phyloP scores from a whole-genome alignment of 106 monocot species.

The Apostasia ramifera region DNA sequence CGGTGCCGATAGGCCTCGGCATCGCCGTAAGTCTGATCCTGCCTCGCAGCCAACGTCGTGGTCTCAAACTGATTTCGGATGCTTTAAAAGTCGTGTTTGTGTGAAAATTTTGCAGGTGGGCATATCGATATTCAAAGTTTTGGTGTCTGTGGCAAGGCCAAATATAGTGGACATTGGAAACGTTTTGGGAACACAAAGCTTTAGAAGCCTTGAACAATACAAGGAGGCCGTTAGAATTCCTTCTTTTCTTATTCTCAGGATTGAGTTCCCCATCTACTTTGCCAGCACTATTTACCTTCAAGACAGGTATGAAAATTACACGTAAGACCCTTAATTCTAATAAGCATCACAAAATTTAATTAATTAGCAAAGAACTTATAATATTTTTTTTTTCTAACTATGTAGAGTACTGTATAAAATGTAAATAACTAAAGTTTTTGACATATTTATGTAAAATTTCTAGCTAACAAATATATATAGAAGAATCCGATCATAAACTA shows the following conservation, averaged over 20 bases:
- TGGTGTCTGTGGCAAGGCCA: slow-evolving; percentile 46
- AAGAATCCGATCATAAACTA: too few relatives aligned
- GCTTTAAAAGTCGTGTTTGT: too few relatives aligned
- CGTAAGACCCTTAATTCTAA: too few relatives aligned
- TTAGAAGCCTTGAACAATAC: slow-evolving; percentile 43
- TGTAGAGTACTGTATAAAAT: too few relatives aligned
- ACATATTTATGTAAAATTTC: too few relatives aligned
- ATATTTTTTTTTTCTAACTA: too few relatives aligned
- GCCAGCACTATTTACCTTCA: slow-evolving; percentile 45
- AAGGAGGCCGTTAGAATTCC: slow-evolving; percentile 41
- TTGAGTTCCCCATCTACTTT: slow-evolving; percentile 54
- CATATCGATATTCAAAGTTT: slow-evolving; percentile 41
- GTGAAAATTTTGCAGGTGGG: slow-evolving; percentile 19
- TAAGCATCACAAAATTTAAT: too few relatives aligned
- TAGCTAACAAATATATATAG: too few relatives aligned
- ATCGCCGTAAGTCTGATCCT: slow-evolving; percentile 40
- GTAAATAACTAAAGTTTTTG: too few relatives aligned
- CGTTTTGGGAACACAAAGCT: slow-evolving; percentile 35
- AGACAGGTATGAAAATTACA: slow-evolving; percentile 25
- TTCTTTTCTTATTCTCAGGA: slow-evolving; percentile 34
- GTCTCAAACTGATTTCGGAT: too few relatives aligned
- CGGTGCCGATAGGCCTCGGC: slow-evolving; percentile 59
- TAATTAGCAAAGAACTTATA: too few relatives aligned
- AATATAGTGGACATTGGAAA: slow-evolving; percentile 40
- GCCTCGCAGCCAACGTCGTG: neutral